Conservation (phyloP, 2,329 filamentous ascomycete species). For the Cryphonectria japonica region DNA sequence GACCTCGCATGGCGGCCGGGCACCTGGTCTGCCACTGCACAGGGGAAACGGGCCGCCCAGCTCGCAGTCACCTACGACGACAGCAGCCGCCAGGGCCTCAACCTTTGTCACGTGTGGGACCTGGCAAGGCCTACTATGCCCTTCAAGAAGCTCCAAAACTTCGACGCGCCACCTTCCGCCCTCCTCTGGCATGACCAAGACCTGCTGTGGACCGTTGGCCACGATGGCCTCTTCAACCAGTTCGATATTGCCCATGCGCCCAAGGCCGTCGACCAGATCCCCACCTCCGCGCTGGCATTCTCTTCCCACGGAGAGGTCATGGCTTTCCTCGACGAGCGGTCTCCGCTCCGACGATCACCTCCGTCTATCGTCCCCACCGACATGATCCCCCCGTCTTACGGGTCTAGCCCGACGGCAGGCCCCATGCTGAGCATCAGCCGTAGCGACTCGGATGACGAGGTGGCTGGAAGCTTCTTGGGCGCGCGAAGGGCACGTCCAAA, state of each 20-base stretch:
- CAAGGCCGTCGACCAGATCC: slow-evolving; percentile 64
- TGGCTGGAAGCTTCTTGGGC: slow-evolving; percentile 62
- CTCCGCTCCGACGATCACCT: slow-evolving; percentile 47
- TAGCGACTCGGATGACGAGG: slow-evolving; percentile 69
- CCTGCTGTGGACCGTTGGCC: slow-evolving; percentile 67
- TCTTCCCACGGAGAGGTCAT: slow-evolving; percentile 62
- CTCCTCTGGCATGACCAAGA: slow-evolving; percentile 68
- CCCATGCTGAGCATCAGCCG: slow-evolving; percentile 59
- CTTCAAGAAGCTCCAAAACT: slow-evolving; percentile 67
- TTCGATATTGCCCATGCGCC: slow-evolving; percentile 68
- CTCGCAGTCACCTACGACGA: slow-evolving; percentile 67
- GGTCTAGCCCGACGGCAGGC: slow-evolving; percentile 51
- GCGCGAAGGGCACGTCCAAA: slow-evolving; percentile 46
- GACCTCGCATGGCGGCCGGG: slow-evolving; percentile 66
- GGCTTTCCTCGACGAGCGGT: slow-evolving; percentile 65
- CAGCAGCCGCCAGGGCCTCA: slow-evolving; percentile 58
- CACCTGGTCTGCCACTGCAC: slow-evolving; percentile 66
- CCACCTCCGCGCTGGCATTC: slow-evolving; percentile 64
- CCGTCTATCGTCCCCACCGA: slow-evolving; percentile 37
- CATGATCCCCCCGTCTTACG: slow-evolving; percentile 43
- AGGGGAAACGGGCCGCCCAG: slow-evolving; percentile 63
- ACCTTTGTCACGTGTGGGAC: slow-evolving; percentile 69
- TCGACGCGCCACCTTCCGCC: slow-evolving; percentile 59
- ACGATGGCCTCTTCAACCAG: slow-evolving; percentile 65
- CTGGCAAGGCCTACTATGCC: slow-evolving; percentile 69